These are phyloP conservation scores for Talaromyces rugulosus DNA, from an alignment of 2,329 filamentous ascomycete genomes.

Conservation along the genomic window DNA sequence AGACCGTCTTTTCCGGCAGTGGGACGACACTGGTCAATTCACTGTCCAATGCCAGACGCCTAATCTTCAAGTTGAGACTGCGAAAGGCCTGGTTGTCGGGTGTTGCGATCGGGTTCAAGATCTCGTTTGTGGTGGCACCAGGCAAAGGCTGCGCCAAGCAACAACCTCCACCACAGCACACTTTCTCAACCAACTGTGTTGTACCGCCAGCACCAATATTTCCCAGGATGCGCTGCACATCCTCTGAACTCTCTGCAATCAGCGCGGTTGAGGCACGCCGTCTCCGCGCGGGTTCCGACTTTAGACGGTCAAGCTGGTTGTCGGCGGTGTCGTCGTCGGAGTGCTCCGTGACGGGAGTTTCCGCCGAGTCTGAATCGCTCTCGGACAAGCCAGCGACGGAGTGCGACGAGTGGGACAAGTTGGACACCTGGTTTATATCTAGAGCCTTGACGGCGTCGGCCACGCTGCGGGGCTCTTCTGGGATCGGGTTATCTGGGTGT, in stretches of 20 bases:
- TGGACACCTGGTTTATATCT: conserved; percentile 23
- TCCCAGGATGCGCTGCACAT: conserved; percentile 56
- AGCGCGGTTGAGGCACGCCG: conserved; percentile 45
- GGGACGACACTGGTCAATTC: conserved; percentile 66
- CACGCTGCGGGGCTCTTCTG: conserved; percentile 41
- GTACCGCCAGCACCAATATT: conserved; percentile 42
- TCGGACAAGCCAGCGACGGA: conserved; percentile 28
- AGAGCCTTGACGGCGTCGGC: conserved; percentile 31
- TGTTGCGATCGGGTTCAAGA: conserved; percentile 36
- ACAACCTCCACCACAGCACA: conserved; percentile 63
- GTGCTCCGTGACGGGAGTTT: conserved; percentile 39
- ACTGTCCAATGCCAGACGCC: conserved; percentile 65
- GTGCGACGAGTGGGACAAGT: conserved; percentile 28
- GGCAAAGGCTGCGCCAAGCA: conserved; percentile 56
- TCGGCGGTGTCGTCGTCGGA: conserved; percentile 26
- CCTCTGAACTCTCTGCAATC: conserved; percentile 56
- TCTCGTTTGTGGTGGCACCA: conserved; percentile 21
- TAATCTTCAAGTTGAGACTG: conserved; percentile 71
- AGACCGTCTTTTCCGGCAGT: conserved; percentile 71
- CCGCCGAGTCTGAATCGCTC: conserved; percentile 32
- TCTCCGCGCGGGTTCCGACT: conserved; percentile 20
- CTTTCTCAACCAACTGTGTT: conserved; percentile 58
- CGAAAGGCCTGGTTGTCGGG: conserved; percentile 84
- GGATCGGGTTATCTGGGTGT: conserved; percentile 45
- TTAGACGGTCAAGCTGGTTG: conserved; percentile 18